A percentile compares a stretch with the other conserved stretches of the same genome.
Conservation (phyloP, 208 protist species). For the Acanthamoeba royreba region DNA sequence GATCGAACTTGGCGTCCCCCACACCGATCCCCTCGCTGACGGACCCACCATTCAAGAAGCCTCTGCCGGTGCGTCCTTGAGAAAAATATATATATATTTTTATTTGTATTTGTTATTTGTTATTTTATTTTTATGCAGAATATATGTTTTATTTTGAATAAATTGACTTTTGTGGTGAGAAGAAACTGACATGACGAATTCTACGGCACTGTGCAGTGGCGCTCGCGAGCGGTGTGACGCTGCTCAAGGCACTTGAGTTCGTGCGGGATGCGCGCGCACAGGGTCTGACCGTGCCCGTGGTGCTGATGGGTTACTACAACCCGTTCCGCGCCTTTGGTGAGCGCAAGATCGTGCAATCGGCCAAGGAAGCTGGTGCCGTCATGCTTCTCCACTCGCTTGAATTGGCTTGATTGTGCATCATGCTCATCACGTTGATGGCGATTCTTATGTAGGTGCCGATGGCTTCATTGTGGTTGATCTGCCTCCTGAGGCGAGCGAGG, state of each 20-base stretch:
- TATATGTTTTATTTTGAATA: neutral
- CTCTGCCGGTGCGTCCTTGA: constrained; percentile 48
- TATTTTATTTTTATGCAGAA: neutral
- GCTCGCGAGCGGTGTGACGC: neutral
- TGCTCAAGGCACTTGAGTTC: constrained; percentile 57
- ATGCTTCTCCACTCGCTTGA: neutral
- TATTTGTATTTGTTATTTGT: constrained; percentile 44
- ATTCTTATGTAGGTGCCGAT: constrained; percentile 57
- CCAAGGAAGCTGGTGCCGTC: constrained; percentile 39
- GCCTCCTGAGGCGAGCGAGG: constrained; percentile 73
- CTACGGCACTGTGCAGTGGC: neutral
- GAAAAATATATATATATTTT: neutral
- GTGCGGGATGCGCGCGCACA: constrained; percentile 56
- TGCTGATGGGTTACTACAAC: constrained; percentile 85
- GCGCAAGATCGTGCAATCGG: neutral
- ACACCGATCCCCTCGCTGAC: constrained; percentile 77
- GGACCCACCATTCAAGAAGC: constrained; percentile 77
- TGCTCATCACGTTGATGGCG: neutral
- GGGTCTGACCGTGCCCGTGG: constrained; percentile 79
- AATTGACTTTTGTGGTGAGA: neutral
- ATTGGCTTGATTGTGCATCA: neutral
- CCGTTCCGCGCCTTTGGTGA: constrained; percentile 68
- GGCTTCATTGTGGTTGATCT: constrained; percentile 85
- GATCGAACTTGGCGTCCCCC: constrained; percentile 80
- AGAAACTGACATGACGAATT: neutral